These are phyloP conservation scores for Orobanche coerulescens DNA, from an alignment of 257 asterid genomes.

Conservation along the genomic window DNA sequence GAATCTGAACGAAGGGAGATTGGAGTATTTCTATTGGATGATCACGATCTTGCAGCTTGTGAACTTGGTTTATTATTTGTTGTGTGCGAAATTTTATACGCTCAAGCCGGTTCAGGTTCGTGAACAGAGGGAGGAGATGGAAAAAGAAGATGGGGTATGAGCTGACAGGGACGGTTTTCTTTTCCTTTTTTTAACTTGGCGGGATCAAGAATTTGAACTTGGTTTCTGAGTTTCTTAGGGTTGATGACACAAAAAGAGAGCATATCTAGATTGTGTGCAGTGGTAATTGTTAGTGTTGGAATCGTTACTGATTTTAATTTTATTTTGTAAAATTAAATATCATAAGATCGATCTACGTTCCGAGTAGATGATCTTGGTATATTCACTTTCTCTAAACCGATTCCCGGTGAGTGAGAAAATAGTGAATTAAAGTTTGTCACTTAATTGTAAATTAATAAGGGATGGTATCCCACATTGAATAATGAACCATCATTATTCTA, in stretches of 20 bases:
- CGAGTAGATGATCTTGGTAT: too few relatives aligned
- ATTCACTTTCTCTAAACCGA: too few relatives aligned
- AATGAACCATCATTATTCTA: too few relatives aligned
- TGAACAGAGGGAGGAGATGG: slow-evolving; percentile 9
- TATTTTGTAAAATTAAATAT: too few relatives aligned
- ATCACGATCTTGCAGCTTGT: slow-evolving; percentile 55
- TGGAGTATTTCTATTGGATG: slow-evolving; percentile 87
- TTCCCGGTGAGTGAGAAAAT: too few relatives aligned
- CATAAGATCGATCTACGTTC: too few relatives aligned
- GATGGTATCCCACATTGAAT: too few relatives aligned
- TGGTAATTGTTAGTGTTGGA: too few relatives aligned
- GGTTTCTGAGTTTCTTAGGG: background rate
- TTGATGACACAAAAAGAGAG: background rate
- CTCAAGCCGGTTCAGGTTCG: slow-evolving; percentile 53
- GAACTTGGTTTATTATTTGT: slow-evolving; percentile 55
- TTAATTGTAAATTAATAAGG: too few relatives aligned
- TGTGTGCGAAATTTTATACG: slow-evolving; percentile 68
- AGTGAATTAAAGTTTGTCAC: too few relatives aligned
- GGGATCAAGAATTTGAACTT: background rate
- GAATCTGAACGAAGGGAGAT: slow-evolving; percentile 53
- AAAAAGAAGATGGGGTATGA: slow-evolving; percentile 28
- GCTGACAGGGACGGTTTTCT: slow-evolving; percentile 18
- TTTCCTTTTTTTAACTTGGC: too few relatives aligned
- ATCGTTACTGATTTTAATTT: too few relatives aligned
- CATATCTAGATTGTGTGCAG: background rate